Evolutionary conservation across 495 filamentous ascomycete species (phyloP), one percentile per base, ranked within the genome.

Genomic region (Penicillium alfredii): DNA sequence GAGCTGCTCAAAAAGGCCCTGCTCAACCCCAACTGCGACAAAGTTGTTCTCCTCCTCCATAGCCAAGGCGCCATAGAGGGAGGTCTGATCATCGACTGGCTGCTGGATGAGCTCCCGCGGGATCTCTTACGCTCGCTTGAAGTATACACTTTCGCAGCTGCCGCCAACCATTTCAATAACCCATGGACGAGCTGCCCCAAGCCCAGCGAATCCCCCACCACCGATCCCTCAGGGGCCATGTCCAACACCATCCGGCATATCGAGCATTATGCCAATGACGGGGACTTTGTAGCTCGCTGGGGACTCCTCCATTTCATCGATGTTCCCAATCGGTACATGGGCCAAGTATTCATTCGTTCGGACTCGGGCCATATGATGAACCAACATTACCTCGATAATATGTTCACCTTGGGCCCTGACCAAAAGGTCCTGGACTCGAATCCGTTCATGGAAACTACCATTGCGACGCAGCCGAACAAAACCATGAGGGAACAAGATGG

Each of bases 151-250:
- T 94, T 93, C 49, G 87, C 84, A 6, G 80, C 76, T 37, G 85
- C 86, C 5, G 84, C 87, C 2, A 90, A 88, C 46, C 87, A 92
- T 56, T 94, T 90, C 55, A 90, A 88, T 57, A 88, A 89, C 42
- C 87, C 86, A 4, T 74, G 73, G 43, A 64, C 65, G 13, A 44
- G 24, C 10, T 19, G 3, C 6, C 55, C 25, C 25, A 42, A 23
- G 8, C 13, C 23, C 9, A 13, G 30, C 17, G 30, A 27, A 7
- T 16, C 5, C 8, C 29, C 29, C 18, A 6, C 25, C 23, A 14
- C 12, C 20, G 42, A 17, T 47, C 31, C 8, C n/a, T n/a, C n/a
- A n/a, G n/a, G n/a, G n/a, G n/a, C n/a, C n/a, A n/a, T n/a, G n/a
- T n/a, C n/a, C n/a, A n/a, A 74, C 24, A 20, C 62, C 11, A 78